Percentiles rank a stretch among this genome's conserved stretches.
Conservation (phyloP, 108 stramenopile species). For the Stephanodiscus triporus region DNA sequence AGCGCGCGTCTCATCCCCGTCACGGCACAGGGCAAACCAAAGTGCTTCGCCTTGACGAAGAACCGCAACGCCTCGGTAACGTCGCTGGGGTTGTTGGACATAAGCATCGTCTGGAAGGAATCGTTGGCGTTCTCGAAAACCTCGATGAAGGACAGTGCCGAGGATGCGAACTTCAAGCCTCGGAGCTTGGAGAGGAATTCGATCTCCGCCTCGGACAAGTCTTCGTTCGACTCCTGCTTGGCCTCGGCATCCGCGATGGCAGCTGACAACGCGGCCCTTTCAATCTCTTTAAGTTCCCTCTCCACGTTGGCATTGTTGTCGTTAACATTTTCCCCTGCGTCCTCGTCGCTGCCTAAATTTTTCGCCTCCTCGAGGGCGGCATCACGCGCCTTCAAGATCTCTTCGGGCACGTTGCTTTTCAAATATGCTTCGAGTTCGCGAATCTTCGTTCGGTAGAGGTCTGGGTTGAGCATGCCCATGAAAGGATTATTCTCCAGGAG, state of each 20-base stretch:
- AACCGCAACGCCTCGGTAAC: slow-evolving; percentile 91
- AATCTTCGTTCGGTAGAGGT: slow-evolving; percentile 76
- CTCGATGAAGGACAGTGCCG: slow-evolving; percentile 81
- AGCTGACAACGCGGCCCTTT: slow-evolving; percentile 69
- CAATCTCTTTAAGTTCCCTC: slow-evolving; percentile 56
- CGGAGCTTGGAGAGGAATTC: slow-evolving; percentile 67
- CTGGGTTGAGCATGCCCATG: slow-evolving; percentile 88
- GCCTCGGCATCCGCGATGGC: slow-evolving; percentile 69
- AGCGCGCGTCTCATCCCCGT: slow-evolving; percentile 92
- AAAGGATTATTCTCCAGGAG: slow-evolving; percentile 95
- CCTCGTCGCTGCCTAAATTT: neutral
- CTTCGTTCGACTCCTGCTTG: slow-evolving; percentile 29
- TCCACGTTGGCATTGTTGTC: slow-evolving; percentile 36
- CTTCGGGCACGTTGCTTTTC: slow-evolving; percentile 66
- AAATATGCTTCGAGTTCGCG: slow-evolving; percentile 66
- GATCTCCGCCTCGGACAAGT: slow-evolving; percentile 51
- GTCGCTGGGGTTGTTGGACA: slow-evolving; percentile 84
- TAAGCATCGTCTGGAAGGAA: slow-evolving; percentile 77
- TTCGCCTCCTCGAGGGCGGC: slow-evolving; percentile 59
- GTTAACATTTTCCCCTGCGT: slow-evolving; percentile 18
- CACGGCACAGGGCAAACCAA: slow-evolving; percentile 90
- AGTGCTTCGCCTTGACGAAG: slow-evolving; percentile 91
- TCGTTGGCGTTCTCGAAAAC: slow-evolving; percentile 78
- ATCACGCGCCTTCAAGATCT: slow-evolving; percentile 69
- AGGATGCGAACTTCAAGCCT: slow-evolving; percentile 78